Base-by-base conservation (phyloP, 2,329 filamentous ascomycete species). In the Bertia moriformis region DNA sequence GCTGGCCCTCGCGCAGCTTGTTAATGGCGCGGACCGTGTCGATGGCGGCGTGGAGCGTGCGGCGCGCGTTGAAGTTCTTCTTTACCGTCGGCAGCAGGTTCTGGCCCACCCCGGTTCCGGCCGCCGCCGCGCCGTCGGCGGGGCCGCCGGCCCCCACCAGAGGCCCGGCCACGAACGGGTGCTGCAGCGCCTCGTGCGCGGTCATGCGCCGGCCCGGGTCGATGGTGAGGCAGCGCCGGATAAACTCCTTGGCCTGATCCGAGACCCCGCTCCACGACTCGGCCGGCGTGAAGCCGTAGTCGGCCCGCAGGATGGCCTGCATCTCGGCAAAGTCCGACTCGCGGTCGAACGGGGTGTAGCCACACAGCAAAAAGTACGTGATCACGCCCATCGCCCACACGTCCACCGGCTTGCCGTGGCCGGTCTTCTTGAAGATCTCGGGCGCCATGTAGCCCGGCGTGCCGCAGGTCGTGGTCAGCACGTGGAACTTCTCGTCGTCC, bases 301-400 rank as follows among this genome's bases (percentile, higher is more conserved):
- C n/a, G n/a, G n/a, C n/a, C n/a, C n/a, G n/a, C n/a, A n/a, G n/a
- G n/a, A n/a, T n/a, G n/a, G n/a, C n/a, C n/a, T n/a, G n/a, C n/a
- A n/a, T n/a, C n/a, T n/a, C n/a, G n/a, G n/a, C n/a, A n/a, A n/a
- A n/a, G n/a, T n/a, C n/a, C n/a, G n/a, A n/a, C n/a, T n/a, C n/a
- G n/a, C n/a, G n/a, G n/a, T n/a, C n/a, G n/a, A n/a, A n/a, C n/a
- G n/a, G n/a, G n/a, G n/a, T n/a, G n/a, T n/a, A n/a, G n/a, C n/a
- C n/a, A n/a, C n/a, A n/a, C n/a, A n/a, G n/a, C n/a, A n/a, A n/a
- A n/a, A n/a, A n/a, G n/a, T n/a, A n/a, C n/a, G n/a, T n/a, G n/a
- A n/a, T n/a, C n/a, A n/a, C n/a, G n/a, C 91, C 91, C 45, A 96
- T 86, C 27, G 91, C 91, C 91, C 91, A 98, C 46, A 98, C 79